Base-by-base conservation (phyloP, 2,329 filamentous ascomycete species). In the Tolypocladium paradoxum region DNA sequence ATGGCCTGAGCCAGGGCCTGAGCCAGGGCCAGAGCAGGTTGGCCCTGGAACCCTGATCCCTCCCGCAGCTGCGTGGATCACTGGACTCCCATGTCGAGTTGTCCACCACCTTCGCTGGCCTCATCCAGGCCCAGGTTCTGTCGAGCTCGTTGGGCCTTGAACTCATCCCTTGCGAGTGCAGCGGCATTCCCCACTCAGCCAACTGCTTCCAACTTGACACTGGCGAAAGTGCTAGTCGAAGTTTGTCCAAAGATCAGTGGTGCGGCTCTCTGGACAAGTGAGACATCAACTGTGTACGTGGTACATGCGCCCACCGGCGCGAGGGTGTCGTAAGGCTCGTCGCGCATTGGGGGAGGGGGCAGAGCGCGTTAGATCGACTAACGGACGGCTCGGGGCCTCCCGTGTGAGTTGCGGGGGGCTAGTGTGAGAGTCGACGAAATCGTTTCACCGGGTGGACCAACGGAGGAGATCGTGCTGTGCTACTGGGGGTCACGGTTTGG, bases 21-120 rank as follows among this genome's bases (percentile, higher is more conserved):
- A 48, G 48, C 34, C 24, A 20, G 38, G 50, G 24, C 20, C 31
- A 7, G 6, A 48, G 34, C 40, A 46, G 8, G 27, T 20, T 43
- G 20, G 18, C 38, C 18, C 24, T 27, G 40, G 34, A 53, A 34
- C 52, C 52, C 48, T 53, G 52, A 53, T 53, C 52, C 52, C 38
- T 53, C 48, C 52, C 52, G 52, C 52, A 53, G 52, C 48, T 33
- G 48, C 52, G 38, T 45, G 48, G 33, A 50, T 53, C 52, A 53
- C 52, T 50, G 48, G 40, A 29, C 6, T 33, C 27, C 48, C 40
- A 40, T n/a, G 29, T 34, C 27, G 43, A 6, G 22, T 12, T 22
- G 22, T 43, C 20, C 20, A 16, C 34, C 22, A 27, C 7, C 24
- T 14, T 45, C 20, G 22, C 40, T 22, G 22, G 7, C 24, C 22